Evolutionary conservation across 2,329 filamentous ascomycete species (phyloP), one percentile per base, ranked within the genome.

Genomic region (Sclerotinia nivalis): DNA sequence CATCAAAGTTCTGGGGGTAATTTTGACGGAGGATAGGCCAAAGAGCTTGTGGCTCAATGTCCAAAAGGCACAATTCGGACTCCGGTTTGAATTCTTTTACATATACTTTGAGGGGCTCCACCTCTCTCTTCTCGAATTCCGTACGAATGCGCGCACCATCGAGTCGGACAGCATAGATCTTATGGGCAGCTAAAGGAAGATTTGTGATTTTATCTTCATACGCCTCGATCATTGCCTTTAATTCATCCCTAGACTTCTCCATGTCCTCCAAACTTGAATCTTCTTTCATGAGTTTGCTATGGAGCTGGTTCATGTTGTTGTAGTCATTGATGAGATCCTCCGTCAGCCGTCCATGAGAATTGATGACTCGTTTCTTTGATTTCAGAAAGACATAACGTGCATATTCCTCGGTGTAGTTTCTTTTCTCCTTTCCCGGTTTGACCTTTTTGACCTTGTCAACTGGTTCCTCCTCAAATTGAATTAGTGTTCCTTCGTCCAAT

Each of bases 61-160:
- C 91, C 22, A 93, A 78, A 4, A 95, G 85, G 15, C 82, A 80
- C 69, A 87, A 82, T 9, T 83, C 81, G 12, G 83, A 79, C 34
- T 84, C 82, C 1, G 92, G 93, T 78, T 84, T 92, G 75, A 93
- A 90, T 73, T 97, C 93, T 0, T 84, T 76, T 0, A 79, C 66
- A 6, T 82, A 71, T 3, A 87, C 85, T 34, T 82, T 79, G 22
- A 97, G 82, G 0, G 93, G 91, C 75, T 97, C 92, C 75, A 87
- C 88, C 2, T 83, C 80, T 22, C 93, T 88, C 1, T 69, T 69
- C 49, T 50, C 58, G 8, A 64, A 64, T 64, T 64, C 47, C 20
- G 47, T 64, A 64, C 31, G 20, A 37, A 64, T 52, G 22, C 61
- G 61, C 31, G 47, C 61, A 64, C 20, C 37, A 62, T 54, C 58